Evolutionary conservation across 306 rosid species (phyloP), one percentile per base, ranked within the genome.

Genomic region (Acacia acuminata): DNA sequence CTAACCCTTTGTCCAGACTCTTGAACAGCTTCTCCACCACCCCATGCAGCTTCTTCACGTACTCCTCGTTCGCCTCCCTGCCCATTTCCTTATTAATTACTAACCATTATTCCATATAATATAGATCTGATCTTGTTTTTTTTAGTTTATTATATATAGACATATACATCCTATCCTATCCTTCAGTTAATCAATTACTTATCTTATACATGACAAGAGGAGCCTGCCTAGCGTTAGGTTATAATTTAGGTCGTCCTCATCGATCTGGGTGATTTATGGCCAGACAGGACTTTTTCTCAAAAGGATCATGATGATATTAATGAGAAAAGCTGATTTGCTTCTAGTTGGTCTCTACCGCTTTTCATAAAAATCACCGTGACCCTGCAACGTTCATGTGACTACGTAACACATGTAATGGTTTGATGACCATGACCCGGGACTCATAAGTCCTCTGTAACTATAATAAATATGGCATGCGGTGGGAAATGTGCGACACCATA

Each of bases 11-110:
- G 0, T 92, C 88, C 74, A 94, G 72, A 36, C 86, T 60, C 75
- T 74, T 84, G 16, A 90, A 89, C 45, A 94, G 71, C 85, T 90
- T 91, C 2, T 91, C 88, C 51, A 63, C 93, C 73, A 91, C 92
- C 36, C 48, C 83, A 42, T 79, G 90, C 15, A 92, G 82, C 65
- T 82, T 56, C 60, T 82, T 82, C 1, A 83, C 78, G 56, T 94
- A 94, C 73, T 91, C 94, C 77, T 91, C 93, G 45, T 85, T 92
- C 0, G 88, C 90, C 68, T 84, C 94, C 87, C 96, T 92, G 78
- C 30, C 65, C 65, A 55, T 55, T 55, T 8, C 63, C n/a, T 55
- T 8, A 0, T 20, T 24, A 7, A 0, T 20, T 7, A 7, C 0
- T 7, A 8, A 55, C 25, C 60, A 4, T 53, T 20, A 50, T 53